Percentiles rank a stretch among this genome's conserved stretches.
Conservation (phyloP, 371 early-diverging fungal genomes). For the Blastocladiella emersonii region DNA sequence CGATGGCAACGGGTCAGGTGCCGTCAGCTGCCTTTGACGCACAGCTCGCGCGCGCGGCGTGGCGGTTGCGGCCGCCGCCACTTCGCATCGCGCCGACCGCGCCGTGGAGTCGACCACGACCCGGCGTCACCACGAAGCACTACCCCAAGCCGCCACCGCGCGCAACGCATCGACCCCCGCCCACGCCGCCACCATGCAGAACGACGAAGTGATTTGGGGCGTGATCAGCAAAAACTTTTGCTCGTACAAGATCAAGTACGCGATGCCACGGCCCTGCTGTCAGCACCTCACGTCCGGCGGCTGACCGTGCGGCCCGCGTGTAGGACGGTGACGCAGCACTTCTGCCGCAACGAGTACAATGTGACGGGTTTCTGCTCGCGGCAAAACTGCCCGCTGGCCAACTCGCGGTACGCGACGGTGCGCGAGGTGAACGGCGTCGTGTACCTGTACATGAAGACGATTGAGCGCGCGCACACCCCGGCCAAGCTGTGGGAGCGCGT, state of each 20-base stretch:
- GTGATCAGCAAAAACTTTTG: slow-evolving; percentile 87
- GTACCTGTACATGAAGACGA: slow-evolving; percentile 92
- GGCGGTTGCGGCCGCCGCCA: too few relatives aligned
- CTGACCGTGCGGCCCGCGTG: not conserved
- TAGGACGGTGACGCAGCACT: slow-evolving; percentile 68
- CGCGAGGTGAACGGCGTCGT: slow-evolving; percentile 71
- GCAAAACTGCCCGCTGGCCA: slow-evolving; percentile 96
- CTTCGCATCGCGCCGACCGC: too few relatives aligned
- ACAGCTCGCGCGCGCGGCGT: too few relatives aligned
- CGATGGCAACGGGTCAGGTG: too few relatives aligned
- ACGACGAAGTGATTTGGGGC: slow-evolving; percentile 73
- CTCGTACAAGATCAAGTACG: slow-evolving; percentile 82
- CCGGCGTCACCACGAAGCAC: too few relatives aligned
- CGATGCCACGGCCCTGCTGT: not conserved
- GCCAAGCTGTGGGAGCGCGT: slow-evolving; percentile 91
- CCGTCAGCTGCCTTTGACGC: too few relatives aligned
- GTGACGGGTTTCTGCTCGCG: slow-evolving; percentile 96
- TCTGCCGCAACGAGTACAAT: slow-evolving; percentile 97
- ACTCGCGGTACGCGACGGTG: slow-evolving; percentile 96
- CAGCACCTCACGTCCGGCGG: too few relatives aligned
- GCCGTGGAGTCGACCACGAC: too few relatives aligned
- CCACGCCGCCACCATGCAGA: slow-evolving; percentile 16
- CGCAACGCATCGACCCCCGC: too few relatives aligned
- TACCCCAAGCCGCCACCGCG: too few relatives aligned
- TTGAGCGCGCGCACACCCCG: slow-evolving; percentile 94